phyloP scores from a whole-genome alignment of 768 basidiomycete species.

The Pleurotus sapidus region DNA sequence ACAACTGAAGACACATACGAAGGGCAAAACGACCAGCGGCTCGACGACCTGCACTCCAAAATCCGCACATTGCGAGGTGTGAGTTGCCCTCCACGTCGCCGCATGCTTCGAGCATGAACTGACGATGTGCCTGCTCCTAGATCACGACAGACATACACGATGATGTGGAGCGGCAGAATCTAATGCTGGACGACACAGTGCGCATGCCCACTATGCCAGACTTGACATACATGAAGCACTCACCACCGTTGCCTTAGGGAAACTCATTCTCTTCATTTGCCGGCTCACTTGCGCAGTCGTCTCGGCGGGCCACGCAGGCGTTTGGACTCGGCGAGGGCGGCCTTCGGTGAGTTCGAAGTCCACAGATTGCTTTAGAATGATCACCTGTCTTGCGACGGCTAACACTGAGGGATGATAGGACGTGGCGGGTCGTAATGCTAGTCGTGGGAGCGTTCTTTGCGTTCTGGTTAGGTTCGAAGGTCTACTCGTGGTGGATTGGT shows the following conservation, averaged over 20 bases:
- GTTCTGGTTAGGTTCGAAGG: constrained; percentile 54
- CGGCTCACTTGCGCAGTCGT: constrained; percentile 59
- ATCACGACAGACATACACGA: constrained; percentile 86
- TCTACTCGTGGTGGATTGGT: constrained; percentile 16
- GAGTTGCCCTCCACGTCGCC: constrained; percentile 16
- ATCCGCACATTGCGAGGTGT: constrained; percentile 81
- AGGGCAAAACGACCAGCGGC: constrained; percentile 78
- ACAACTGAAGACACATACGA: constrained; percentile 72
- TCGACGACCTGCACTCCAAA: constrained; percentile 85
- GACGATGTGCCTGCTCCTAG: constrained; percentile 29
- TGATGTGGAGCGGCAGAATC: constrained; percentile 82
- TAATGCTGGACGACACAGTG: constrained; percentile 75
- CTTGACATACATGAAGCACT: background rate
- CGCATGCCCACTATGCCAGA: constrained; percentile 17
- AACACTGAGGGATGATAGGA: constrained; percentile 29
- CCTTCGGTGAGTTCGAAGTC: constrained; percentile 20
- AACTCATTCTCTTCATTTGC: constrained; percentile 69
- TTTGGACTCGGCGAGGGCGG: constrained; percentile 70
- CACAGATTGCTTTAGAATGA: background rate
- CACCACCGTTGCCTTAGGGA: constrained; percentile 34
- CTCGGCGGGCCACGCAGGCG: constrained; percentile 66
- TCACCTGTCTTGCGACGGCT: background rate
- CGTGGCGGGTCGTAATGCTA: constrained; percentile 64
- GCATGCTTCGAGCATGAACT: no score
- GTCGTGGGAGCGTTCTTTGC: constrained; percentile 52